These are phyloP conservation scores for Saccharomyces hybrid DNA, from an alignment of 1,139 yeast species.

Conservation along the genomic window DNA sequence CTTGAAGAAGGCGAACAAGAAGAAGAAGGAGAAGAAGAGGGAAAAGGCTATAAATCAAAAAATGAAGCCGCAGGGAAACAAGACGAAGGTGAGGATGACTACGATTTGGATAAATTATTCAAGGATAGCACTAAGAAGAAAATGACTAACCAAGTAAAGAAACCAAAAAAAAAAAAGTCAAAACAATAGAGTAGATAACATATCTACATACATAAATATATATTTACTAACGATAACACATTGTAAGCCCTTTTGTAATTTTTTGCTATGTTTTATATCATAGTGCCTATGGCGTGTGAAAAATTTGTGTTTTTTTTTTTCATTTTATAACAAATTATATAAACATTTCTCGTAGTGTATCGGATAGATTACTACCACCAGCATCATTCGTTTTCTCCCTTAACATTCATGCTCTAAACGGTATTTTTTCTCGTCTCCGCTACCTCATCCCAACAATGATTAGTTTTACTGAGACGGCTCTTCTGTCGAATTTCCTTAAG, in stretches of 20 bases:
- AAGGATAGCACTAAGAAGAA: constrained; percentile 15
- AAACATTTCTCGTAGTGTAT: neutral
- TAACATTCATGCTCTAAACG: too few relatives aligned
- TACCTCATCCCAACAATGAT: too few relatives aligned
- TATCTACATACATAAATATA: neutral
- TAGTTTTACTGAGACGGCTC: too few relatives aligned
- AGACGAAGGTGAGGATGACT: constrained; percentile 20
- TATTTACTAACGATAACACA: neutral
- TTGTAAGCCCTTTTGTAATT: neutral
- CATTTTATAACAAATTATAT: neutral
- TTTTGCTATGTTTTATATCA: neutral
- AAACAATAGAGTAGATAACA: neutral
- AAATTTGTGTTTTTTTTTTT: too few relatives aligned
- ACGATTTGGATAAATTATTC: constrained; percentile 19
- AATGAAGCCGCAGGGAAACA: constrained; percentile 3
- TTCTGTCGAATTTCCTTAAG: neutral
- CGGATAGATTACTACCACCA: neutral
- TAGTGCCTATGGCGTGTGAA: too few relatives aligned
- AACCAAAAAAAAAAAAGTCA: neutral
- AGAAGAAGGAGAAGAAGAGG: constrained; percentile 4
- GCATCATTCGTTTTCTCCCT: neutral
- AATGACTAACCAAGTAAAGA: neutral
- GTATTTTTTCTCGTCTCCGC: neutral
- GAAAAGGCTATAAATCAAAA: constrained; percentile 2
- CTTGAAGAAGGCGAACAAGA: constrained; percentile 8